Evolutionary conservation across 2,329 filamentous ascomycete species (phyloP).

Genomic region (Aspergillus melleus): DNA sequence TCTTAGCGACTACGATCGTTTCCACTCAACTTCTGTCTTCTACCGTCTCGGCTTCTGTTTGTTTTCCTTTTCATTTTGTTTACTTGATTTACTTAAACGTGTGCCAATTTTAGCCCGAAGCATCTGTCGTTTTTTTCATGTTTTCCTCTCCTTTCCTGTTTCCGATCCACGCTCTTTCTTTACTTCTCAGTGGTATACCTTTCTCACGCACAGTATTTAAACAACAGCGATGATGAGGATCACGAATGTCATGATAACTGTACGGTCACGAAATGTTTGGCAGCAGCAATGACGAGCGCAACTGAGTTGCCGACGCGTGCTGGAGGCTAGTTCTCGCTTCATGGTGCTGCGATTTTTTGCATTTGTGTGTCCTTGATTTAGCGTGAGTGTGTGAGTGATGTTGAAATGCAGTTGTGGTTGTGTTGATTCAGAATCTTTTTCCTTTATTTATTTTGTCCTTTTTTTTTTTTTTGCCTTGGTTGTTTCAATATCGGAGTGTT

Average conservation of each 20-base stretch:
- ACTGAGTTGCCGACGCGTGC: constrained; percentile 24
- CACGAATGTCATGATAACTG: constrained; percentile 43
- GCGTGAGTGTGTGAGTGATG: constrained; percentile 14
- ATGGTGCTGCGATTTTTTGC: constrained; percentile 17
- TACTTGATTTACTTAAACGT: neutral
- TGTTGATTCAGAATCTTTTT: neutral
- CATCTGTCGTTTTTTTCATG: constrained; percentile 26
- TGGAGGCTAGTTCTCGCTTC: constrained; percentile 25
- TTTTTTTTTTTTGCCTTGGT: neutral
- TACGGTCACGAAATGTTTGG: constrained; percentile 33
- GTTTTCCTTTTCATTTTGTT: constrained; percentile 13
- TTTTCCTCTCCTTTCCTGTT: constrained; percentile 31
- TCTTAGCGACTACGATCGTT: constrained; percentile 23
- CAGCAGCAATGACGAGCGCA: constrained; percentile 24
- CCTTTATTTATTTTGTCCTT: constrained; percentile 7
- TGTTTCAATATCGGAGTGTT: constrained; percentile 9
- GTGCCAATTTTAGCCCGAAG: constrained; percentile 15
- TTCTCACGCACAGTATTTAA: constrained; percentile 38
- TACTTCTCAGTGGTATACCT: constrained; percentile 39
- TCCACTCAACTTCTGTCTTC: constrained; percentile 16
- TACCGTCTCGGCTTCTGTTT: constrained; percentile 21
- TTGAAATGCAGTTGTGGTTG: constrained; percentile 9
- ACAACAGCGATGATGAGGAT: constrained; percentile 41
- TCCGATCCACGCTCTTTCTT: constrained; percentile 20
- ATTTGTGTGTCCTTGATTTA: constrained; percentile 20